Evolutionary conservation across 441 rosid genomes (phyloP).

Genomic region (Brassica balearica): DNA sequence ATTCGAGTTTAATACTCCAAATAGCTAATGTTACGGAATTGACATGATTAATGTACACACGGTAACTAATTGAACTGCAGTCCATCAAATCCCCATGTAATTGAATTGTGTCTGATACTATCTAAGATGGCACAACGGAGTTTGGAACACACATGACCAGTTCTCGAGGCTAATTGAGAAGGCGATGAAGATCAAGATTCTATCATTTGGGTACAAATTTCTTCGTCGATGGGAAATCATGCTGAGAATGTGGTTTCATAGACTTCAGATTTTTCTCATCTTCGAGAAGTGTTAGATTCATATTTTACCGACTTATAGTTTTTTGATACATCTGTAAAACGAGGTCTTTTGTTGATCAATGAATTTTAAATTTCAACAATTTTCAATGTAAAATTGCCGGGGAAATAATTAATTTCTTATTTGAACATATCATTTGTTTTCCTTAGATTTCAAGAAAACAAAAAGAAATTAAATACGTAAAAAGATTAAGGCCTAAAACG

Average conservation of each 20-base stretch:
- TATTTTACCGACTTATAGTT: too few relatives aligned
- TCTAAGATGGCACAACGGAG: background rate
- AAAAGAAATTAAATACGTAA: constrained; percentile 18
- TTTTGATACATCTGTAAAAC: background rate
- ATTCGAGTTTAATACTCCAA: background rate
- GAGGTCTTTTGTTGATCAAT: background rate
- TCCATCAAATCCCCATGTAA: background rate
- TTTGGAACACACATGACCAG: too few relatives aligned
- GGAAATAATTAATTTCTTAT: too few relatives aligned
- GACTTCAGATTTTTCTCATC: background rate
- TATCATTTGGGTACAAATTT: background rate
- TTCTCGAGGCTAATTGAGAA: background rate
- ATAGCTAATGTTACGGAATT: background rate
- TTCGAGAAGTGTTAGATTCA: too few relatives aligned
- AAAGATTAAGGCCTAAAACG: constrained; percentile 68
- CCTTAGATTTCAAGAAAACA: constrained; percentile 43
- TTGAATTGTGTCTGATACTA: background rate
- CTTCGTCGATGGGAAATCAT: background rate
- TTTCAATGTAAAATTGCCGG: background rate
- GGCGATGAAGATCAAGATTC: background rate
- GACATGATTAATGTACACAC: background rate
- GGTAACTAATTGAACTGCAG: background rate
- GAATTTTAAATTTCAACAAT: background rate
- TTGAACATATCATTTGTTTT: background rate
- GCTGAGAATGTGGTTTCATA: background rate